phyloP scores from a whole-genome alignment of 305 asterid species.

The Fraxinus nigra region DNA sequence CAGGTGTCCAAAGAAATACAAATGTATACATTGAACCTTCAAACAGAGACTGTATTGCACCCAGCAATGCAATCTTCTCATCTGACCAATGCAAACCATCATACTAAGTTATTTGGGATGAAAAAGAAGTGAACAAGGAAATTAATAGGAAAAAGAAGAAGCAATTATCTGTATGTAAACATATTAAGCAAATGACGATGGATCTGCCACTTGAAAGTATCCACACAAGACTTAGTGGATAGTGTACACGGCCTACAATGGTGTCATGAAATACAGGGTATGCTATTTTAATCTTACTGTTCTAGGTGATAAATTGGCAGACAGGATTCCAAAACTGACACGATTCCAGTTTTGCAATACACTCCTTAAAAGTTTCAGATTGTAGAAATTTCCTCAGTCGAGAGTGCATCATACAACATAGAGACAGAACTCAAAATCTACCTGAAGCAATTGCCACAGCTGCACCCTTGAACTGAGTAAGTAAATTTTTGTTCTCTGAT shows the following conservation, averaged over 20 bases:
- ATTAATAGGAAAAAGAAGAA: background rate
- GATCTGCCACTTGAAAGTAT: background rate
- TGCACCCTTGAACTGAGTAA: slow-evolving; percentile 87
- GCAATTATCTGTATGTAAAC: background rate
- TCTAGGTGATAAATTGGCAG: background rate
- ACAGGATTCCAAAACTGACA: background rate
- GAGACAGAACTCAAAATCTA: slow-evolving; percentile 24
- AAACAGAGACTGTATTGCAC: slow-evolving; percentile 95
- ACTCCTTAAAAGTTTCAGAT: background rate
- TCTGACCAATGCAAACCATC: slow-evolving; percentile 49
- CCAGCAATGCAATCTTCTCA: slow-evolving; percentile 94
- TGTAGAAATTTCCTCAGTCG: background rate
- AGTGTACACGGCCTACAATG: background rate
- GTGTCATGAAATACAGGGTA: background rate
- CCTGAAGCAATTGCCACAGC: slow-evolving; percentile 98
- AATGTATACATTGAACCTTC: slow-evolving; percentile 99
- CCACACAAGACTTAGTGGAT: background rate
- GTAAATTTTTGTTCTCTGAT: slow-evolving; percentile 86
- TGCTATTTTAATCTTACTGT: background rate
- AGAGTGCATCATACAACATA: background rate
- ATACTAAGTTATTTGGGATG: background rate
- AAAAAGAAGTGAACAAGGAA: background rate
- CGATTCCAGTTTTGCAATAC: background rate
- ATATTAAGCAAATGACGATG: background rate
- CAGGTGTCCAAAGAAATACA: slow-evolving; percentile 98